phyloP scores from a whole-genome alignment of 2,329 filamentous ascomycete species.

The Penicillium polonicum region DNA sequence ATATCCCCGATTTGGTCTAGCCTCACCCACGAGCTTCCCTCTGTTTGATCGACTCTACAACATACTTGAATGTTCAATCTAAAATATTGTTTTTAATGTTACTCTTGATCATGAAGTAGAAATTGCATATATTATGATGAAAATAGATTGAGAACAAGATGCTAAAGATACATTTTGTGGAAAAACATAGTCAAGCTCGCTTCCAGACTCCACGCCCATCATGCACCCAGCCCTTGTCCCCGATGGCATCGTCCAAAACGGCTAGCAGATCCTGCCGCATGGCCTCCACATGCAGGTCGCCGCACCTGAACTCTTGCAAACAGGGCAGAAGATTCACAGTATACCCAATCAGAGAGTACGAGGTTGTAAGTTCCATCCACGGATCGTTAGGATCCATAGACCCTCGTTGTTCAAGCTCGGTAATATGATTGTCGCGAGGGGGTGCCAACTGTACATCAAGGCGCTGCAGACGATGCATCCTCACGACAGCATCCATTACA shows the following conservation, averaged over 20 bases:
- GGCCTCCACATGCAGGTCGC: conserved; percentile 34
- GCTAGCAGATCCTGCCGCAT: conserved; percentile 29
- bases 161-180: not conserved
- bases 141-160: not conserved
- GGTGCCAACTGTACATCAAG: conserved; percentile 57
- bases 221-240: conserved; percentile 29
- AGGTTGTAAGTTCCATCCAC: conserved; percentile 57
- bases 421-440: conserved; percentile 32
- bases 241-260: conserved; percentile 27
- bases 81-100: not conserved
- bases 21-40: not conserved
- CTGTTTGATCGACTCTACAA: not conserved
- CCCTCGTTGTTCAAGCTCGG: conserved; percentile 41
- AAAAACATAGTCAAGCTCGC: not conserved
- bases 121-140: not conserved
- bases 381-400: conserved; percentile 45
- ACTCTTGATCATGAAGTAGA: not conserved
- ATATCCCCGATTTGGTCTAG: not conserved
- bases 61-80: not conserved
- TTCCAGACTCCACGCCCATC: conserved; percentile 35
- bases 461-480: conserved; percentile 53
- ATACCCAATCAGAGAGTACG: conserved; percentile 50
- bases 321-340: conserved; percentile 30
- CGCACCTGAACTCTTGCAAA: conserved; percentile 29
- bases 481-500: conserved; percentile 45